Base-by-base conservation (phyloP, 2,329 filamentous ascomycete species). In the Cercospora janseana region DNA sequence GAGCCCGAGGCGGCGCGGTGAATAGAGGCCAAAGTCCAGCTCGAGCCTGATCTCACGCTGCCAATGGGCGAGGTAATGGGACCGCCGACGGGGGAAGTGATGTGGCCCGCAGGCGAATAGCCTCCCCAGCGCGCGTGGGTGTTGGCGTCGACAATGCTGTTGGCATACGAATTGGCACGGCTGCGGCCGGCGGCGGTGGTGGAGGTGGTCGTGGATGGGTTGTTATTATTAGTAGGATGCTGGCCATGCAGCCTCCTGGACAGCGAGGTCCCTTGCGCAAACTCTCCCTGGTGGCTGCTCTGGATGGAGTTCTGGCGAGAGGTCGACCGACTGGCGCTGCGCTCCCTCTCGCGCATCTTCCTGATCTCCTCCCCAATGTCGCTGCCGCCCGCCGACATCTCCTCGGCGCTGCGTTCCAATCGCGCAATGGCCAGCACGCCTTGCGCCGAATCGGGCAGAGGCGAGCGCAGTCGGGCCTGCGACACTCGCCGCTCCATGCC, bases 301-400 rank as follows among this genome's bases (percentile, higher is more conserved):
- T 60, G 55, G 26, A 63, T 58, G 21, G 57, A 61, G 37, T 54
- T 64, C 51, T 60, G 56, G 20, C 45, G 45, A n/a, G 43, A 42
- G 15, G 51, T 35, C 27, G 32, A 34, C 4, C 61, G 52, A 49
- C 61, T 64, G 26, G 55, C 49, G 43, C 51, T 48, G 27, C 54
- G 51, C 38, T 60, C 53, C 28, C 49, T 83, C 54, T 81, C 75
- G 68, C 88, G 83, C 58, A 88, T 75, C 63, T 85, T 81, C 52
- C 85, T 80, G 61, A 90, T 91, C 60, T 87, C 86, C 72, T 87
- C 81, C 61, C 86, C 86, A 63, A 90, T 86, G 55, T 87, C 88
- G 55, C 83, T 87, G 38, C 77, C 77, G 49, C 82, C 84, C 23
- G 54, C 50, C 72, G 85, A 87, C 67, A 91, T 75, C 57, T 82